Evolutionary conservation across 306 rosid genomes (phyloP).

Genomic region (Aeschynomene evenia): DNA sequence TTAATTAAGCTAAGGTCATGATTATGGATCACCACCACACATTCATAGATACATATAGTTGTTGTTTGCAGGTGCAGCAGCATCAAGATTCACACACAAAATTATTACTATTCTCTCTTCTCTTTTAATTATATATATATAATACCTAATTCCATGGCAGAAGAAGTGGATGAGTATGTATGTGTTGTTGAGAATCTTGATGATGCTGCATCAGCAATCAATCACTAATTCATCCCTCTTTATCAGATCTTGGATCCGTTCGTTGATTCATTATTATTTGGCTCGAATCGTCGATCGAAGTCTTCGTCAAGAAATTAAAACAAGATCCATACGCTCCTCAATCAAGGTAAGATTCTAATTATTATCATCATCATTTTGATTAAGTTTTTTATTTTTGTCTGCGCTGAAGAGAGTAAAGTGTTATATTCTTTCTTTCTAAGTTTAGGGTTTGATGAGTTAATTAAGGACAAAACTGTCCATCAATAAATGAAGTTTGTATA

Average conservation of each 20-base stretch:
- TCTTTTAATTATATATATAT: too few species aligned
- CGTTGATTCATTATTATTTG: too few species aligned
- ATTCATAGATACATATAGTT: too few species aligned
- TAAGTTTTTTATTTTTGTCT: not conserved
- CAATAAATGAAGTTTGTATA: too few species aligned
- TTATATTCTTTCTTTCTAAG: not conserved
- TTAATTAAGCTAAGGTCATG: too few species aligned
- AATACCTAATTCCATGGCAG: not conserved
- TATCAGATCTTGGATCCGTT: constrained; percentile 7
- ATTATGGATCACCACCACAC: too few species aligned
- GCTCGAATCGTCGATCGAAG: too few species aligned
- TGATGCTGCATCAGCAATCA: constrained; percentile 99
- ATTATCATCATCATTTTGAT: too few species aligned
- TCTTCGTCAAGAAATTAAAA: not conserved
- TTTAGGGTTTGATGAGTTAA: too few species aligned
- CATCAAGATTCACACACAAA: constrained; percentile 82
- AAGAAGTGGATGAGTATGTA: not conserved
- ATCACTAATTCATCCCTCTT: constrained; percentile 36
- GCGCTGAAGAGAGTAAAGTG: not conserved
- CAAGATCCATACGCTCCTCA: not conserved
- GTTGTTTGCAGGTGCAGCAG: constrained; percentile 92
- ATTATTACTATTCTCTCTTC: too few species aligned
- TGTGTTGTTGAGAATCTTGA: constrained; percentile 84
- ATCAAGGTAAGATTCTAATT: constrained; percentile 4
- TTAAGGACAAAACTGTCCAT: too few species aligned